These are phyloP conservation scores for Fusarium denticulatum DNA, from an alignment of 2,329 filamentous ascomycete species.

Conservation along the genomic window DNA sequence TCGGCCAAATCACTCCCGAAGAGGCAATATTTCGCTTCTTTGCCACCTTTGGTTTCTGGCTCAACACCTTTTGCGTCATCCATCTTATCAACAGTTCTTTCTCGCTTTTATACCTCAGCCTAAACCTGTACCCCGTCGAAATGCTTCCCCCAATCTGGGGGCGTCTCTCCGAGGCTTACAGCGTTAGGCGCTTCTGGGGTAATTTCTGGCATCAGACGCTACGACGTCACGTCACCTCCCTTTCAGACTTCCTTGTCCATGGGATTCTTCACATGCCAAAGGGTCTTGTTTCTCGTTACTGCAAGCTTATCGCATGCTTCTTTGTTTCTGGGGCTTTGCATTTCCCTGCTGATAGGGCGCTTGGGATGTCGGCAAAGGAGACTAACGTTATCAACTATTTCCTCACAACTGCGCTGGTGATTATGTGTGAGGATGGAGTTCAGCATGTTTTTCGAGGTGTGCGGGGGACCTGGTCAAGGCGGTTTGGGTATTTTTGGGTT, in stretches of 20 bases:
- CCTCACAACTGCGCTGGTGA: constrained; percentile 16
- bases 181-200: constrained; percentile 31
- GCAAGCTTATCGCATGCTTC: constrained; percentile 28
- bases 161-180: constrained; percentile 22
- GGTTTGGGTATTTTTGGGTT: constrained; percentile 30
- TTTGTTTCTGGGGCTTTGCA: constrained; percentile 32
- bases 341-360: constrained; percentile 20
- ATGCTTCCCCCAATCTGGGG: constrained; percentile 33
- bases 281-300: constrained; percentile 19
- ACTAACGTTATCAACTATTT: constrained; percentile 27
- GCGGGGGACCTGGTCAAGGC: background rate
- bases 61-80: constrained; percentile 35
- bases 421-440: constrained; percentile 29
- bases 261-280: constrained; percentile 6
- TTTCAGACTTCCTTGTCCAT: constrained; percentile 22
- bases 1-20: background rate
- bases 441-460: background rate
- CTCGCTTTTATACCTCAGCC: constrained; percentile 1
- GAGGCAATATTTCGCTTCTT: constrained; percentile 29
- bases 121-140: constrained; percentile 17
- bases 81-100: constrained; percentile 30
- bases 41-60: constrained; percentile 24
- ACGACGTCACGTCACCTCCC: constrained; percentile 25
- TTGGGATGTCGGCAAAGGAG: constrained; percentile 23
- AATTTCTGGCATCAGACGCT: constrained; percentile 34